These are phyloP conservation scores for Crucibulum laeve DNA, from an alignment of 768 basidiomycete genomes.

Conservation along the genomic window DNA sequence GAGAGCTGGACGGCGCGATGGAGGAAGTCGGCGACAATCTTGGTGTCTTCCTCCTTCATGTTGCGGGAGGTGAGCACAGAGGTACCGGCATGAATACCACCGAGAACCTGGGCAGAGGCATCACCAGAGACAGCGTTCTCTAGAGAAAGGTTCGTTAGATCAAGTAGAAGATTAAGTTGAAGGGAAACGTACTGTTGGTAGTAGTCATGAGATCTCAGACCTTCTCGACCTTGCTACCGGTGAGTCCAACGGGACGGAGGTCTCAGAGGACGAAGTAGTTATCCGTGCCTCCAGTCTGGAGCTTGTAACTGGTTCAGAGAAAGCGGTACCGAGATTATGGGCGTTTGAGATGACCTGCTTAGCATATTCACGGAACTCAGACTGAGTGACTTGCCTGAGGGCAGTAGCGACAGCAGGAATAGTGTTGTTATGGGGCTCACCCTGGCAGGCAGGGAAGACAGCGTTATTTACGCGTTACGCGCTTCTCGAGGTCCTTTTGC, in stretches of 20 bases:
- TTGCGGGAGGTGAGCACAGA: constrained; percentile 92
- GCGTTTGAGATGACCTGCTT: constrained; percentile 94
- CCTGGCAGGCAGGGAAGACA: constrained; percentile 99
- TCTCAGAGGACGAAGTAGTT: constrained; percentile 99
- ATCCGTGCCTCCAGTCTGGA: constrained; percentile 95
- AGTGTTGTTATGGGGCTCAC: constrained; percentile 99
- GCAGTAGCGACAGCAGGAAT: constrained; percentile 94
- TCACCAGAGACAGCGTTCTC: constrained; percentile 98
- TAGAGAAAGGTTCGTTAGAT: constrained; percentile 18
- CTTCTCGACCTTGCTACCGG: constrained; percentile 99
- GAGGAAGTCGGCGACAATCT: constrained; percentile 83
- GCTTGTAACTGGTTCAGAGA: constrained; percentile 83
- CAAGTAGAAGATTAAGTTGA: not conserved
- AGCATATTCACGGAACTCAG: constrained; percentile 87
- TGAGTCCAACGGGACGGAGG: constrained; percentile 88
- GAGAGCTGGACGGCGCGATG: constrained; percentile 94
- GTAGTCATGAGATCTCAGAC: constrained; percentile 95
- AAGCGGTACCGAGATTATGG: constrained; percentile 63
- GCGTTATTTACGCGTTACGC: constrained; percentile 97
- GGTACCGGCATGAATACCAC: constrained; percentile 95
- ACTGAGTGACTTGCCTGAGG: constrained; percentile 90
- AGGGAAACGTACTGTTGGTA: constrained; percentile 71
- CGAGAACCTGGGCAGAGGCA: constrained; percentile 91
- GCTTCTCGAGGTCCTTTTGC: constrained; percentile 88
- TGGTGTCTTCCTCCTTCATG: constrained; percentile 87